Base-by-base conservation (phyloP, 202 grass and related monocot genomes). In the Eragrostis tef region DNA sequence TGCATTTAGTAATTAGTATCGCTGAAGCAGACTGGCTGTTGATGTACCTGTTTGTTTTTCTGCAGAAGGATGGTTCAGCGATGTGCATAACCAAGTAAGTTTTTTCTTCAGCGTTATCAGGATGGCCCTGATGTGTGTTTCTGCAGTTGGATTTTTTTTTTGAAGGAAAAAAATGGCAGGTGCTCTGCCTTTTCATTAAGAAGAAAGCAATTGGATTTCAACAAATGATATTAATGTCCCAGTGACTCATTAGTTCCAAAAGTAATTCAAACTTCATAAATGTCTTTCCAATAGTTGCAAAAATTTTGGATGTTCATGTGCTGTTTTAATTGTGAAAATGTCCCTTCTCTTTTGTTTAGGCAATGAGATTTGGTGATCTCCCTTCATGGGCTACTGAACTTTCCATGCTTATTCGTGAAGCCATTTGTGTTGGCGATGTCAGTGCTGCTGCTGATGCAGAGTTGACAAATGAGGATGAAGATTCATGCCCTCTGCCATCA, bases 321-420 rank as follows among this genome's bases (percentile, higher is more conserved):
- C 64, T 13, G 48, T 3, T 72, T 72, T 2, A 58, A 17, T 12
- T 79, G 26, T 74, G 17, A 22, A 56, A 46, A 53, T 3, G 13
- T 21, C 5, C 34, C 34, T 43, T 31, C 7, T 27, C 21, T 51
- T 36, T 68, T 41, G 12, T 56, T 61, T 49, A 98, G 90, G 88
- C 95, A 67, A 94, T 98, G 92, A 90, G 92, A 86, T 98, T 94
- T 73, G 95, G 95, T 24, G 82, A 98, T 78, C 92, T 98, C 61
- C 92, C 92, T n/a, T 63, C 84, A 59, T 93, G 92, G 95, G 88
- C 86, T 57, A 17, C 84, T 5, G 85, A 98, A 68, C 86, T 98
- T 65, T 89, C 92, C 70, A 31, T 41, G 31, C 86, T 93, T 64
- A 78, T 93, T 42, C 83, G 27, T 41, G 85, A 89, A 85, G 88